Conservation (phyloP, 176 grass and related monocot genomes). For the Juncus inflexus region DNA sequence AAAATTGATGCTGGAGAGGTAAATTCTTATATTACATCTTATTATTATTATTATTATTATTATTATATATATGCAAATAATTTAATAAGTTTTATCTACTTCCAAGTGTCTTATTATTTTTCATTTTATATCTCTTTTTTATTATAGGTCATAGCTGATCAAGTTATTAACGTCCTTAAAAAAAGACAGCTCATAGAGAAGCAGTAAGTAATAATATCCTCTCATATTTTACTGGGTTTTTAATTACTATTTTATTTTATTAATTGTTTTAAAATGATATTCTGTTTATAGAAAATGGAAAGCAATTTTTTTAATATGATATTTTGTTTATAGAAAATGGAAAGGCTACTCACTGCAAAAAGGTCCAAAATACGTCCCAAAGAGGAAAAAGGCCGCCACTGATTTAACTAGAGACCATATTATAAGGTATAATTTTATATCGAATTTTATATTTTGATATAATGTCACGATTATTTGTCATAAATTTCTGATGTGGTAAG, state of each 20-base stretch:
- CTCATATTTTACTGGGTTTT: neutral
- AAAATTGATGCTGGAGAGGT: constrained; percentile 66
- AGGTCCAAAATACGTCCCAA: constrained; percentile 71
- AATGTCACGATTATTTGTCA: too few species aligned
- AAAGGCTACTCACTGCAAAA: constrained; percentile 81
- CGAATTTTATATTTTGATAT: too few species aligned
- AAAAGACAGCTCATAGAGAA: constrained; percentile 78
- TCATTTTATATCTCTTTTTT: constrained; percentile 21
- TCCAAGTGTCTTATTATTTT: too few species aligned
- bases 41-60: too few species aligned
- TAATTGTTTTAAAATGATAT: constrained; percentile 15
- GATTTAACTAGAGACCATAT: constrained; percentile 91
- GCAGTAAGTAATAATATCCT: constrained; percentile 41
- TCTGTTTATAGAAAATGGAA: constrained; percentile 20
- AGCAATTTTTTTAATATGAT: constrained; percentile 26
- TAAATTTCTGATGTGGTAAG: constrained; percentile 1
- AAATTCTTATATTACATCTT: neutral
- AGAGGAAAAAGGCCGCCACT: constrained; percentile 87
- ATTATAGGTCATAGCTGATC: constrained; percentile 45
- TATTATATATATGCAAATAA: neutral
- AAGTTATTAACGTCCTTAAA: constrained; percentile 53
- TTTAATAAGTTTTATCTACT: neutral
- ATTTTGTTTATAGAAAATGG: constrained; percentile 10
- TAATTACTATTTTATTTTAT: constrained; percentile 13
- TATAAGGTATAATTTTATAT: constrained; percentile 43